Percentiles rank a stretch among this genome's conserved stretches.
phyloP scores from a whole-genome alignment of 441 rosid species.

The Populus hybrid region DNA sequence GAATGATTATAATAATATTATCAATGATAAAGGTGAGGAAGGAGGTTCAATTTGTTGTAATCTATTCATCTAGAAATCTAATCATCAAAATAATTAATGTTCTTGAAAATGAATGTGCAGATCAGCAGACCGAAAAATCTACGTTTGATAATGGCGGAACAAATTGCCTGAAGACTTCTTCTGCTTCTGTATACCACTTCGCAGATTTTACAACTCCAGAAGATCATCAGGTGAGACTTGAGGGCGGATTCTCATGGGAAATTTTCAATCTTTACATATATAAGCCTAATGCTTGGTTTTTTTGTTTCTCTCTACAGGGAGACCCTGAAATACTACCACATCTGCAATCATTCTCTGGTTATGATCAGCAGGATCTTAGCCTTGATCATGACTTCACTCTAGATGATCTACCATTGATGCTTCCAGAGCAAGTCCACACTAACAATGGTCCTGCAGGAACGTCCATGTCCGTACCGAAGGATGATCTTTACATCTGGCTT shows the following conservation, averaged over 20 bases:
- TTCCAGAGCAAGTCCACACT: neutral
- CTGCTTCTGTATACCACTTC: neutral
- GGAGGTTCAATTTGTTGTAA: neutral
- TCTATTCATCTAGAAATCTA: neutral
- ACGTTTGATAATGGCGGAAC: neutral
- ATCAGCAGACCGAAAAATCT: neutral
- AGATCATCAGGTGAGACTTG: neutral
- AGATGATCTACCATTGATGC: neutral
- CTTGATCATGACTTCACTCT: neutral
- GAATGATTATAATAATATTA: neutral
- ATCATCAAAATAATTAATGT: too few species aligned
- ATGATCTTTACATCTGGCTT: neutral
- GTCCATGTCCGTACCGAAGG: neutral
- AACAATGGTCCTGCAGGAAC: neutral
- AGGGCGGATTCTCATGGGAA: neutral
- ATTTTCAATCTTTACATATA: neutral
- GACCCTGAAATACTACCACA: neutral
- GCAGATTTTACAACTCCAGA: fast-evolving
- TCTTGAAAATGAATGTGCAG: neutral
- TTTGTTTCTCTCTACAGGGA: neutral
- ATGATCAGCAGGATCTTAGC: neutral
- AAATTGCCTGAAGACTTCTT: neutral
- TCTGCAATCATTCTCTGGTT: neutral
- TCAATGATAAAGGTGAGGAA: neutral
- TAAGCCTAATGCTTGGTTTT: neutral